Percentiles rank a stretch among this genome's conserved stretches.
Conservation (phyloP, 169 alveolate species). For the Eimeria falciformis region DNA sequence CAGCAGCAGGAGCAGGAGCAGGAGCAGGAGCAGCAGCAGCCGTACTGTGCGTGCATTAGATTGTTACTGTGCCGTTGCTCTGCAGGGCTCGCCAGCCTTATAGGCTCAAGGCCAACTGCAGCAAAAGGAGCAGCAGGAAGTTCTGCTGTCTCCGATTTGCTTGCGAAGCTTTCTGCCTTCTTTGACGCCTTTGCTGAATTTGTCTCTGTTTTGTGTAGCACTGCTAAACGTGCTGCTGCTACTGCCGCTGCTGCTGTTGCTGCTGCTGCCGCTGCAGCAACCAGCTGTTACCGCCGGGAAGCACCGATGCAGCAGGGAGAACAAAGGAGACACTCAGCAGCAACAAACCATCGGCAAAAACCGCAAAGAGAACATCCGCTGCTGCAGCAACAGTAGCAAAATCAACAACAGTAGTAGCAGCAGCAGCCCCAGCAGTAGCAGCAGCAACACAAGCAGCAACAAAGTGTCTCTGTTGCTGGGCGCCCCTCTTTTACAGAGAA, state of each 20-base stretch:
- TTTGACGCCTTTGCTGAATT: background rate
- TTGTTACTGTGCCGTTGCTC: background rate
- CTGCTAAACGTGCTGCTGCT: slow-evolving; percentile 1
- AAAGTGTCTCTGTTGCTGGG: no score
- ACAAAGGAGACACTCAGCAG: background rate
- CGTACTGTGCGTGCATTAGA: no score
- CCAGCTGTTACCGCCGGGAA: background rate
- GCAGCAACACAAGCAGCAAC: background rate
- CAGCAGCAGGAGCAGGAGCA: slow-evolving; percentile 4
- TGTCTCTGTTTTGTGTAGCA: background rate
- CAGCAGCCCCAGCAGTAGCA: slow-evolving; percentile 5
- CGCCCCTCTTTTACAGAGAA: background rate
- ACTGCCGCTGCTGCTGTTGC: slow-evolving; percentile 39
- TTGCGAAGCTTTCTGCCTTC: background rate
- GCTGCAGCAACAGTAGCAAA: background rate
- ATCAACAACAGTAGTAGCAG: background rate
- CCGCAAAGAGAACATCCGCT: background rate
- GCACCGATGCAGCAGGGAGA: background rate
- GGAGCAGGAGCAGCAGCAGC: slow-evolving; percentile 14
- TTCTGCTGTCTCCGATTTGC: background rate
- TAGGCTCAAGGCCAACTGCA: background rate
- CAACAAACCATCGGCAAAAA: background rate
- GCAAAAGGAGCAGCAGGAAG: background rate
- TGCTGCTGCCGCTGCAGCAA: background rate
- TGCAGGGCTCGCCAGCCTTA: background rate